Evolutionary conservation across 495 filamentous ascomycete genomes (phyloP).

Genomic region (Rhizodiscina lignyota): DNA sequence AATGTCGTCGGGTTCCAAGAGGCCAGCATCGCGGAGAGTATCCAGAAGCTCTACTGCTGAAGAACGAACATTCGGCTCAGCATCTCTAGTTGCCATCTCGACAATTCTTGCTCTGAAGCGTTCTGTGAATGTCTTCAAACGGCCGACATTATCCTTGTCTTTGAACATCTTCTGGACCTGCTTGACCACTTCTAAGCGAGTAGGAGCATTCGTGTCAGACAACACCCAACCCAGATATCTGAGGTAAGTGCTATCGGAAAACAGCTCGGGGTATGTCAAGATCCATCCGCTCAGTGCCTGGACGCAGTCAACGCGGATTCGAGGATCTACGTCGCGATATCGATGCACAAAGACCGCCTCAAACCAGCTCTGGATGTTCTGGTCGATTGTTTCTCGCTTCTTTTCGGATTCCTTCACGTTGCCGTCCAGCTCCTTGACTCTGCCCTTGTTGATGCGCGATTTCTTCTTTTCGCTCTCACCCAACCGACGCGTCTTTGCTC

Average conservation of each 20-base stretch:
- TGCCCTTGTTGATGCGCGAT: constrained; percentile 55
- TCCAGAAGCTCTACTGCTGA: constrained; percentile 65
- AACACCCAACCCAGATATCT: constrained; percentile 92
- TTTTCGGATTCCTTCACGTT: constrained; percentile 48
- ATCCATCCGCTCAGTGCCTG: constrained; percentile 80
- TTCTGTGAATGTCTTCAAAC: constrained; percentile 75
- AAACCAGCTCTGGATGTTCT: constrained; percentile 61
- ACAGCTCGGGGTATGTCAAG: constrained; percentile 59
- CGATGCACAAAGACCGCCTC: constrained; percentile 85
- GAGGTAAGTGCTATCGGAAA: constrained; percentile 73
- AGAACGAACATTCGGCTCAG: constrained; percentile 59
- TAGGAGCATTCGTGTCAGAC: constrained; percentile 53
- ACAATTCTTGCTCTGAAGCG: constrained; percentile 74
- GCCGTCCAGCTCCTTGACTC: constrained; percentile 48
- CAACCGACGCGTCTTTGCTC: constrained; percentile 62
- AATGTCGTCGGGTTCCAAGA: constrained; percentile 81
- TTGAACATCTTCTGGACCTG: constrained; percentile 64
- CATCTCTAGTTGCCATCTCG: constrained; percentile 78
- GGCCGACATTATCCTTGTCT: constrained; percentile 54
- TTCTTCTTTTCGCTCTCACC: constrained; percentile 68
- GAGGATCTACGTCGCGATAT: constrained; percentile 83
- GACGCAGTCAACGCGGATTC: constrained; percentile 71
- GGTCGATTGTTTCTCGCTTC: constrained; percentile 45
- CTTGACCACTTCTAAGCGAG: constrained; percentile 61
- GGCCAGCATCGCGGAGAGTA: constrained; percentile 61